Percentiles rank a stretch among this genome's conserved stretches.
Conservation (phyloP, 108 stramenopile genomes). For the Conticribra guillardii region DNA sequence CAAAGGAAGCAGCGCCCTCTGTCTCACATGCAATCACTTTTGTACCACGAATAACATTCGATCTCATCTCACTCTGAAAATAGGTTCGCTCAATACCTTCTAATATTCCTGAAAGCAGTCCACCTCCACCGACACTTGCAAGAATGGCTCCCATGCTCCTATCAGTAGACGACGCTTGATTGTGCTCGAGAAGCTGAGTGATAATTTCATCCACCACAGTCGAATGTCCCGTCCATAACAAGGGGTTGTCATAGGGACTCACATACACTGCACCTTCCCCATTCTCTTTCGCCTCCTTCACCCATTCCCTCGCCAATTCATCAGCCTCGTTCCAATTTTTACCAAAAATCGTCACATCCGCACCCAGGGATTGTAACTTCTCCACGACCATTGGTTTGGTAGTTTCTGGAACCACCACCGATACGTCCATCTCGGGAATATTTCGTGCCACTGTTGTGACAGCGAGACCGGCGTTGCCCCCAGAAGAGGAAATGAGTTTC, state of each 20-base stretch:
- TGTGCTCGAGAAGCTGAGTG: constrained; percentile 50
- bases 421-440: constrained; percentile 62
- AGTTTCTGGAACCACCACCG: constrained; percentile 85
- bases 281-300: constrained; percentile 38
- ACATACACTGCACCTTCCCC: constrained; percentile 39
- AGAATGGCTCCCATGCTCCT: constrained; percentile 73
- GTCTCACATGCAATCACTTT: constrained; percentile 89
- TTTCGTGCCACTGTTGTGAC: constrained; percentile 73
- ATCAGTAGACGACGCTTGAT: constrained; percentile 16
- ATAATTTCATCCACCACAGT: constrained; percentile 86
- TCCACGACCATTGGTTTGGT: constrained; percentile 84
- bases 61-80: constrained; percentile 7
- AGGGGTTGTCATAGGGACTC: constrained; percentile 86
- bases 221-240: constrained; percentile 92
- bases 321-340: constrained; percentile 93
- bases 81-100: constrained; percentile 76
- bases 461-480: constrained; percentile 85
- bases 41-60: constrained; percentile 35
- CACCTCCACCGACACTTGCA: constrained; percentile 91
- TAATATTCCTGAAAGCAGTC: constrained; percentile 81
- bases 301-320: constrained; percentile 60
- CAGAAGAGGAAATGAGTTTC: constrained; percentile 65
- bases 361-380: constrained; percentile 79
- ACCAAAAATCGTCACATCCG: constrained; percentile 83
- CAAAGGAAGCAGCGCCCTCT: constrained; percentile 86